A percentile compares a stretch with the other conserved stretches of the same genome.
These are phyloP conservation scores for Cyclotella distinguenda DNA, from an alignment of 108 stramenopile genomes.

Conservation along the genomic window DNA sequence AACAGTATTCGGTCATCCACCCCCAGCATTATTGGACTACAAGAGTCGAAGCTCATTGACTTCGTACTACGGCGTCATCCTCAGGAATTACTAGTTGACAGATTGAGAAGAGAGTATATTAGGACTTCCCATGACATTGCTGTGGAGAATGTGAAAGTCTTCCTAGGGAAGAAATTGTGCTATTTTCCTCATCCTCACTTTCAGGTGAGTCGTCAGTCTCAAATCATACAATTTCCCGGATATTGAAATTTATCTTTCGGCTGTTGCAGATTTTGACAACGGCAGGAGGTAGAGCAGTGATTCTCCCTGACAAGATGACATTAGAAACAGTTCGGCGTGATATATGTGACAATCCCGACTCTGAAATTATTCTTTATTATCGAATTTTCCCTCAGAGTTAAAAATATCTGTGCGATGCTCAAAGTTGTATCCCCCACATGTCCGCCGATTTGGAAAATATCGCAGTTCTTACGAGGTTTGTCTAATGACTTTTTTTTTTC, in stretches of 20 bases:
- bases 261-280: conserved; percentile 35
- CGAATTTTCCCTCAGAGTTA: conserved; percentile 25
- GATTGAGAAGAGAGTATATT: conserved; percentile 48
- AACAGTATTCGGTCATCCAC: neutral
- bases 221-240: neutral
- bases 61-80: conserved; percentile 52
- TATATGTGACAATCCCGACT: conserved; percentile 38
- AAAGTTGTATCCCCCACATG: neutral
- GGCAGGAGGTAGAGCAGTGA: conserved; percentile 26
- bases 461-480: neutral
- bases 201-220: conserved; percentile 26
- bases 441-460: neutral
- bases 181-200: conserved; percentile 38
- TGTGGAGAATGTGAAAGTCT: conserved; percentile 44
- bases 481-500: too few species aligned
- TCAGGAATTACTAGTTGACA: conserved; percentile 41
- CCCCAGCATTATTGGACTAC: conserved; percentile 24
- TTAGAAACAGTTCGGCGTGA: conserved; percentile 36
- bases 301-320: conserved; percentile 34
- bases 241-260: neutral
- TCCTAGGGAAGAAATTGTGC: conserved; percentile 49
- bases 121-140: conserved; percentile 45
- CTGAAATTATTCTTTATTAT: conserved; percentile 43
- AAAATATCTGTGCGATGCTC: neutral
- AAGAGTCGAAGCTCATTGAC: conserved; percentile 44